Percentiles rank a stretch among this genome's conserved stretches.
phyloP scores from a whole-genome alignment of 345 rosid species.

The Triadica sebifera region DNA sequence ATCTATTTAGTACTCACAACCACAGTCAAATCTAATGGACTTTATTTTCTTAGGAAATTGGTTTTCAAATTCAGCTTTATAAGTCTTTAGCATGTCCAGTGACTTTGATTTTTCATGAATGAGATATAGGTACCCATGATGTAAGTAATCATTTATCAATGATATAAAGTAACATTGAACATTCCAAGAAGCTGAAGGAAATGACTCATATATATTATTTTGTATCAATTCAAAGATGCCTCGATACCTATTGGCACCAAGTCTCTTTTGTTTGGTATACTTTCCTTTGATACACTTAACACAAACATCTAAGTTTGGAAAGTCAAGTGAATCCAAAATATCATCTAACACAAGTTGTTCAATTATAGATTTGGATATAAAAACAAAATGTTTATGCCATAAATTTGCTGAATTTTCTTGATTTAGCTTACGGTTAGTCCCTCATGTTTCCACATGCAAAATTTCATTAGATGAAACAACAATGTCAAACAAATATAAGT shows the following conservation, averaged over 20 bases:
- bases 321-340: background rate
- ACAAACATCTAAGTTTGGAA: background rate
- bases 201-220: background rate
- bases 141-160: background rate
- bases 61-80: background rate
- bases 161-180: background rate
- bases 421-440: background rate
- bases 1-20: background rate
- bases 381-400: background rate
- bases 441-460: background rate
- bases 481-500: background rate
- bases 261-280: background rate
- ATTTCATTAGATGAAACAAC: slow-evolving; percentile 13
- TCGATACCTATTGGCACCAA: background rate
- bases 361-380: background rate
- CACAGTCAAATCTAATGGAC: background rate
- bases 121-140: background rate
- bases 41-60: background rate
- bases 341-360: background rate
- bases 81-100: background rate
- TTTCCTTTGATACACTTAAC: slow-evolving; percentile 9
- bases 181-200: background rate
- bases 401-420: background rate
- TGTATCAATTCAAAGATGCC: background rate
- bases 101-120: background rate